Conservation (phyloP, 208 protist genomes). For the Trypanosoma scelopori region DNA sequence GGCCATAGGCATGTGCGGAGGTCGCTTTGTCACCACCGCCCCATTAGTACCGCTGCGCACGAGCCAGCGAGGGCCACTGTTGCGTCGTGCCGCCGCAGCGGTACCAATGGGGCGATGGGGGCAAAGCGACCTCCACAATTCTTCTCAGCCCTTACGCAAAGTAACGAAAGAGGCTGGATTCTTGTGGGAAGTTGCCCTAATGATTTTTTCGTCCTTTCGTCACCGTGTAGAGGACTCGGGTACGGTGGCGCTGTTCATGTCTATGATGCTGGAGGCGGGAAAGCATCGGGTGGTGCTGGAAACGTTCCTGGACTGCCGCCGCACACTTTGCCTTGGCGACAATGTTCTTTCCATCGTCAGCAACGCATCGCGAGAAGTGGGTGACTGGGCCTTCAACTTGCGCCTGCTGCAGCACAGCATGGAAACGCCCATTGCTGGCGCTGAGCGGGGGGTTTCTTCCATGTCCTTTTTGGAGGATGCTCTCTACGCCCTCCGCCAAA, state of each 20-base stretch:
- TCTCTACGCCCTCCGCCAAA: slow-evolving; percentile 51
- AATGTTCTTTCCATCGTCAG: slow-evolving; percentile 29
- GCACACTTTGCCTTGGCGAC: slow-evolving; percentile 13
- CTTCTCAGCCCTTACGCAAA: not conserved
- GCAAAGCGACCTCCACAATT: slow-evolving; percentile 1
- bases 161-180: not conserved
- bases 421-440: not conserved
- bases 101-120: not conserved
- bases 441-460: slow-evolving; percentile 1
- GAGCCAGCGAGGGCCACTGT: slow-evolving; percentile 39
- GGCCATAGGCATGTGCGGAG: not conserved
- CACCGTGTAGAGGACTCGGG: slow-evolving; percentile 39
- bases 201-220: slow-evolving; percentile 39
- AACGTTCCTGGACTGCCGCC: slow-evolving; percentile 28
- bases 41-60: slow-evolving; percentile 32
- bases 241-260: slow-evolving; percentile 51
- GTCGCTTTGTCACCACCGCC: not conserved
- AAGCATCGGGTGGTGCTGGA: slow-evolving; percentile 17
- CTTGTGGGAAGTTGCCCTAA: slow-evolving; percentile 29
- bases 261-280: slow-evolving; percentile 32
- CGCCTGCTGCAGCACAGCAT: slow-evolving; percentile 20
- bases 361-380: slow-evolving; percentile 39
- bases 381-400: slow-evolving; percentile 49
- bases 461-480: slow-evolving; percentile 42
- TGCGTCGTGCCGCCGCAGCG: slow-evolving; percentile 34